phyloP scores from a whole-genome alignment of 2,329 filamentous ascomycete species.

The Fusarium acutatum region DNA sequence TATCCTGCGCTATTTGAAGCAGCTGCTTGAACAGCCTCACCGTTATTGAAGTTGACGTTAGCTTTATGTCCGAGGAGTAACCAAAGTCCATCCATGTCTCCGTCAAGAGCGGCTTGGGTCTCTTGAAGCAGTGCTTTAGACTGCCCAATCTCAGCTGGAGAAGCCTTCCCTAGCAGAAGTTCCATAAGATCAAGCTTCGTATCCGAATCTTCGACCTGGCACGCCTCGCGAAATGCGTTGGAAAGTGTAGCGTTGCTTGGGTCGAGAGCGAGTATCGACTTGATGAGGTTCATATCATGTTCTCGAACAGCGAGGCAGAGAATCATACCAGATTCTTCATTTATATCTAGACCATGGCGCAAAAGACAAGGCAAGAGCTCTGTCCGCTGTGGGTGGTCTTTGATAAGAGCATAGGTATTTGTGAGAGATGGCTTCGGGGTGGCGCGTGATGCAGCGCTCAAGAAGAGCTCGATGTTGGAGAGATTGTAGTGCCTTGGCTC shows the following conservation, averaged over 20 bases:
- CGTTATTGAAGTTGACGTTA: constrained; percentile 3
- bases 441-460: not conserved
- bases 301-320: not conserved
- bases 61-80: constrained; percentile 5
- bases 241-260: not conserved
- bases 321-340: not conserved
- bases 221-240: not conserved
- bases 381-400: not conserved
- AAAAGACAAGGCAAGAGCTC: not conserved
- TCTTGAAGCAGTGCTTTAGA: not conserved
- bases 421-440: not conserved
- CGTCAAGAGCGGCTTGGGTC: not conserved
- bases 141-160: constrained; percentile 7
- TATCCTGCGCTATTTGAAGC: not conserved
- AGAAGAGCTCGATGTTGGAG: not conserved
- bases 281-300: not conserved
- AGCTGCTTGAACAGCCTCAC: not conserved
- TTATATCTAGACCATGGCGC: not conserved
- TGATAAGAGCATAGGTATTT: not conserved
- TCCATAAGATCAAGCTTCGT: not conserved
- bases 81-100: not conserved
- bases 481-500: not conserved
- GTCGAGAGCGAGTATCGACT: not conserved
- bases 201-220: not conserved
- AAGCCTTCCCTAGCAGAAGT: not conserved